phyloP scores from a whole-genome alignment of 768 basidiomycete genomes.

The Tremella fuciformis region DNA sequence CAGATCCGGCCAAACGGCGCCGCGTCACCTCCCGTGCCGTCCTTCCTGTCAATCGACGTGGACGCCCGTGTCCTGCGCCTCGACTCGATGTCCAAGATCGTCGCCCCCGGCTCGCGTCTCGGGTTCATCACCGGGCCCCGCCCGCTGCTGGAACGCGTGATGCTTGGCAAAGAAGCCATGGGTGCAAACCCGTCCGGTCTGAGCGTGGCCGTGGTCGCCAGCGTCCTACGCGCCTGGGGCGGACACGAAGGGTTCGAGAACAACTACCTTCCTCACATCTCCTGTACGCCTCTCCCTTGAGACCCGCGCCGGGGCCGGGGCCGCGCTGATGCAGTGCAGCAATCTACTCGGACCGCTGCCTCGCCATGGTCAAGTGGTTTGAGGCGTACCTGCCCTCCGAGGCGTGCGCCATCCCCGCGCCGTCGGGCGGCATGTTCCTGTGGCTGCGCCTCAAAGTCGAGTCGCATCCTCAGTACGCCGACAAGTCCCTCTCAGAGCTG shows the following conservation, averaged over 20 bases:
- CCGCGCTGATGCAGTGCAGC: conserved; percentile 6
- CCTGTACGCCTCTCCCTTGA: conserved; percentile 21
- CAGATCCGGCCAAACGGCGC: conserved; percentile 36
- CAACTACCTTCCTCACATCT: conserved; percentile 32
- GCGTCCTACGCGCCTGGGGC: conserved; percentile 30
- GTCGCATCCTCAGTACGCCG: conserved; percentile 11
- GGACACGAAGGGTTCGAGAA: conserved; percentile 35
- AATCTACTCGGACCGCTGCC: conserved; percentile 27
- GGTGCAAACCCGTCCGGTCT: conserved; percentile 30
- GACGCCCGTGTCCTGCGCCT: conserved; percentile 35
- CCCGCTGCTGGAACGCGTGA: conserved; percentile 23
- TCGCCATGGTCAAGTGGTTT: conserved; percentile 14
- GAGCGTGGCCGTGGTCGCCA: conserved; percentile 27
- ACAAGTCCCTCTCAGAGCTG: conserved; percentile 10
- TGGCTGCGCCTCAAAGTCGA: conserved; percentile 21
- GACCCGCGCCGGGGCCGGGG: background rate
- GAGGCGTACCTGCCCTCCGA: conserved; percentile 10
- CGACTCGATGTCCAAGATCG: conserved; percentile 40
- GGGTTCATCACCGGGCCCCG: conserved; percentile 34
- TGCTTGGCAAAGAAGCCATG: conserved; percentile 25
- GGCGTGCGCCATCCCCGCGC: conserved; percentile 1
- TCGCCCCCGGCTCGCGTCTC: conserved; percentile 29
- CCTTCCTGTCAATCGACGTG: conserved; percentile 32
- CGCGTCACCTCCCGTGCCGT: conserved; percentile 23
- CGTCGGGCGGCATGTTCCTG: conserved; percentile 28